phyloP scores from a whole-genome alignment of 2,329 filamentous ascomycete genomes.

The Colletotrichum gloeosporioides region DNA sequence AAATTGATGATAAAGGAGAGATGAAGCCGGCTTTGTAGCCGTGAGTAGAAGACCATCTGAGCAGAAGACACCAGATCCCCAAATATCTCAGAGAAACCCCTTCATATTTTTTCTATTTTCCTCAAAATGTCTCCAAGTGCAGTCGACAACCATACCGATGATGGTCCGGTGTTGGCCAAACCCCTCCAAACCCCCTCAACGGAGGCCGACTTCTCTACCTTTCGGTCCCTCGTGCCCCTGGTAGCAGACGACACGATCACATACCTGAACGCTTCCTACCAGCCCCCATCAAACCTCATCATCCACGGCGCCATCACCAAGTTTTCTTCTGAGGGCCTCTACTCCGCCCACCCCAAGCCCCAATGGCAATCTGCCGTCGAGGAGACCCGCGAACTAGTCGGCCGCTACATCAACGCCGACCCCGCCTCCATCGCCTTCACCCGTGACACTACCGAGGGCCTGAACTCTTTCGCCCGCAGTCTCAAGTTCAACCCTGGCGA shows the following conservation, averaged over 20 bases:
- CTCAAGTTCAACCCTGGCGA: conserved; percentile 29
- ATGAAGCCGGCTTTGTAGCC: neutral
- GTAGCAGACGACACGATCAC: conserved; percentile 22
- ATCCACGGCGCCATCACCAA: conserved; percentile 32
- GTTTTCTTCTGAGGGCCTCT: conserved; percentile 29
- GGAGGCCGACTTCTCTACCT: conserved; percentile 21
- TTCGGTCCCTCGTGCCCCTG: conserved; percentile 27
- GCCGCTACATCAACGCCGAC: conserved; percentile 32
- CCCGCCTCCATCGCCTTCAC: conserved; percentile 30
- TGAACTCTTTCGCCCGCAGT: conserved; percentile 31
- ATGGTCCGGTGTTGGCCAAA: neutral
- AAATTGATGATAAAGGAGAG: neutral
- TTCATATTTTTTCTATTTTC: neutral
- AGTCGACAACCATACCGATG: neutral
- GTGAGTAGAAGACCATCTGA: no score
- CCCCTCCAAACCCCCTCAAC: neutral
- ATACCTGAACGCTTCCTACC: conserved; percentile 34
- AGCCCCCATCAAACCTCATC: conserved; percentile 34
- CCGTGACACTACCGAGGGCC: conserved; percentile 36
- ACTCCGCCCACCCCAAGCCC: conserved; percentile 27
- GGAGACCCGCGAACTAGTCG: conserved; percentile 23
- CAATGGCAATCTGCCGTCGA: neutral
- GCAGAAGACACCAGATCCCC: neutral
- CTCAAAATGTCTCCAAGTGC: neutral
- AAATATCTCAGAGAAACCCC: neutral